A percentile compares a stretch with the other conserved stretches of the same genome.
These are phyloP conservation scores for Sodiomyces alkalinus DNA, from an alignment of 2,329 filamentous ascomycete genomes.

Conservation along the genomic window DNA sequence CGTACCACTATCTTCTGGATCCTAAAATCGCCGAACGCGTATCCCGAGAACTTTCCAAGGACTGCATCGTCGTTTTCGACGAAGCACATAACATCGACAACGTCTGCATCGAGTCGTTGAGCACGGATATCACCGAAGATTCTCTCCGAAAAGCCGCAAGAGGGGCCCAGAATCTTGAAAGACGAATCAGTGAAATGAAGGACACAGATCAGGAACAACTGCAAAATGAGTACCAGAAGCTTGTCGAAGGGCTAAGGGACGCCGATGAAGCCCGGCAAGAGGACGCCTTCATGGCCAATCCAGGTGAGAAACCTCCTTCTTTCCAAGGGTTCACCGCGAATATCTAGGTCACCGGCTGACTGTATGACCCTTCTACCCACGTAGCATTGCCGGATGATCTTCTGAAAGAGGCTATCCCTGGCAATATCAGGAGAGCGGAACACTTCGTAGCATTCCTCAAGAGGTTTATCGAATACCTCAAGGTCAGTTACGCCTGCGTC, in stretches of 20 bases:
- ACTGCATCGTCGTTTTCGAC: slow-evolving; percentile 97
- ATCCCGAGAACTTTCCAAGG: slow-evolving; percentile 89
- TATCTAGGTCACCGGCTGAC: no score
- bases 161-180: slow-evolving; percentile 80
- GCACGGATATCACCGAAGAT: slow-evolving; percentile 92
- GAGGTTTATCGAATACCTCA: slow-evolving; percentile 93
- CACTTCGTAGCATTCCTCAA: slow-evolving; percentile 93
- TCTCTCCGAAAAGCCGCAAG: slow-evolving; percentile 80
- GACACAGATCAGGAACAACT: slow-evolving; percentile 89
- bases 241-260: slow-evolving; percentile 80
- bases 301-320: slow-evolving; percentile 25
- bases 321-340: neutral
- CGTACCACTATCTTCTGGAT: slow-evolving; percentile 94
- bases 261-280: slow-evolving; percentile 83
- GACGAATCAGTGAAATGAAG: slow-evolving; percentile 86
- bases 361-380: slow-evolving; percentile 12
- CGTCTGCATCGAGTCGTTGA: slow-evolving; percentile 93
- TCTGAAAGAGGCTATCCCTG: slow-evolving; percentile 87
- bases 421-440: slow-evolving; percentile 89
- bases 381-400: slow-evolving; percentile 77
- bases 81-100: slow-evolving; percentile 99
- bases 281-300: slow-evolving; percentile 94
- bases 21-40: slow-evolving; percentile 95
- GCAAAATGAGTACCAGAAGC: slow-evolving; percentile 86
- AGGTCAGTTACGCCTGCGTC: slow-evolving; percentile 24